A percentile compares a stretch with the other conserved stretches of the same genome.
phyloP scores from a whole-genome alignment of 2,329 filamentous ascomycete genomes.

The Aspergillus amoenus region DNA sequence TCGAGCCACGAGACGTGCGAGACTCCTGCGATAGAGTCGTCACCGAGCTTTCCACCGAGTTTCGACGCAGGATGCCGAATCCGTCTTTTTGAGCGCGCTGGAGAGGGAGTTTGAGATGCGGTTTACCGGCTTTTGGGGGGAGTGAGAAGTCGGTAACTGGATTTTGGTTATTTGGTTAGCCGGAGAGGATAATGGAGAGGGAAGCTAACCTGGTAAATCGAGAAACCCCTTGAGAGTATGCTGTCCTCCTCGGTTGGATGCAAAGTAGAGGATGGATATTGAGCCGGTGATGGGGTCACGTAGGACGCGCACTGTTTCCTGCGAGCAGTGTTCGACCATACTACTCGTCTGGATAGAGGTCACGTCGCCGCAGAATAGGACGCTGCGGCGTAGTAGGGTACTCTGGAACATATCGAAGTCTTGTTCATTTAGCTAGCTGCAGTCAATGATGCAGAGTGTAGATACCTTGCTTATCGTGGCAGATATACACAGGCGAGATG shows the following conservation, averaged over 20 bases:
- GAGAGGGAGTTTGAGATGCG: not conserved
- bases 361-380: constrained; percentile 4
- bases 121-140: not conserved
- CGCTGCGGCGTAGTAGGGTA: not conserved
- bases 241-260: not conserved
- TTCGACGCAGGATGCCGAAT: not conserved
- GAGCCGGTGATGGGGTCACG: not conserved
- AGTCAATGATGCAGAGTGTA: not conserved
- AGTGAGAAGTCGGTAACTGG: constrained; percentile 4
- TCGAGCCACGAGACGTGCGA: not conserved
- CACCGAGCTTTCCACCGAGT: constrained; percentile 10
- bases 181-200: not conserved
- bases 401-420: constrained; percentile 11
- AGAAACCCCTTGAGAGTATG: not conserved
- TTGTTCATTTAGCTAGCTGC: not conserved
- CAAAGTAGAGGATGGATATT: constrained; percentile 2
- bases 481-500: constrained; percentile 3
- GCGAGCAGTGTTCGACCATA: constrained; percentile 5
- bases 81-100: not conserved
- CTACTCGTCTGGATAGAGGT: constrained; percentile 3
- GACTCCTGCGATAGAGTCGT: constrained; percentile 9
- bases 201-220: constrained; percentile 2
- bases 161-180: not conserved
- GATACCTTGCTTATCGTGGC: constrained; percentile 7
- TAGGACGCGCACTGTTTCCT: constrained; percentile 9